Evolutionary conservation across 768 basidiomycete species (phyloP), one percentile per base, ranked within the genome.

Genomic region (Tulasnella sp.): DNA sequence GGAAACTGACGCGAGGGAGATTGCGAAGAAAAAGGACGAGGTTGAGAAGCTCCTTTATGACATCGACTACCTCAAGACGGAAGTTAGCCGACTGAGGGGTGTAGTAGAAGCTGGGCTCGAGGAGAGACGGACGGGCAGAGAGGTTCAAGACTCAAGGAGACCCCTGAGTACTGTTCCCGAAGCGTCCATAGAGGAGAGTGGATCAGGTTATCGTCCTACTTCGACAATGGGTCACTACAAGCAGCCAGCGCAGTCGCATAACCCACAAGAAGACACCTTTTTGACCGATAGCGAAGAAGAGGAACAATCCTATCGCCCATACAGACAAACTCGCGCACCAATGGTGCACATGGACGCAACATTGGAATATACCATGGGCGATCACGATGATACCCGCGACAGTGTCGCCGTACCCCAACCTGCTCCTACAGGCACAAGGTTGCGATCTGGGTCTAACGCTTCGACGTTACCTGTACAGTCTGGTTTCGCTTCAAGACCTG

Each of bases 61-160:
- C 59, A 83, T 96, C 5, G 85, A 91, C 58, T 66, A 81, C 37
- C 74, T 95, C 4, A 80, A 76, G 0, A 79, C 79, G 3, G 90
- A 98, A 65, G 85, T 96, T 2, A 83, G 84, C 54, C 81, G 87
- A 2, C 70, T 95, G n/a, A 70, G 83, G 9, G 82, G 79, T 1
- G 82, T 91, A 0, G 86, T 96, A 1, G 85, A 92, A 63, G 82
- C 86, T 53, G 88, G 88, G 3, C 69, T 95, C 47, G 75, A 79
- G 54, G 86, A 88, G 56, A 65, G 89, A 24, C 67, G 81, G 33
- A 65, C 70, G 33, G 70, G 69, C 3, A 66, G 79, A 53, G 79
- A 83, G 46, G 58, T 60, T 48, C 35, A 12, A 39, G 15, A 50
- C 37, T 29, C 13, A 59, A 55, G 15, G 53, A 58, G 12, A 48